phyloP scores from a whole-genome alignment of 2,329 filamentous ascomycete species.

The Aspergillus terreus region DNA sequence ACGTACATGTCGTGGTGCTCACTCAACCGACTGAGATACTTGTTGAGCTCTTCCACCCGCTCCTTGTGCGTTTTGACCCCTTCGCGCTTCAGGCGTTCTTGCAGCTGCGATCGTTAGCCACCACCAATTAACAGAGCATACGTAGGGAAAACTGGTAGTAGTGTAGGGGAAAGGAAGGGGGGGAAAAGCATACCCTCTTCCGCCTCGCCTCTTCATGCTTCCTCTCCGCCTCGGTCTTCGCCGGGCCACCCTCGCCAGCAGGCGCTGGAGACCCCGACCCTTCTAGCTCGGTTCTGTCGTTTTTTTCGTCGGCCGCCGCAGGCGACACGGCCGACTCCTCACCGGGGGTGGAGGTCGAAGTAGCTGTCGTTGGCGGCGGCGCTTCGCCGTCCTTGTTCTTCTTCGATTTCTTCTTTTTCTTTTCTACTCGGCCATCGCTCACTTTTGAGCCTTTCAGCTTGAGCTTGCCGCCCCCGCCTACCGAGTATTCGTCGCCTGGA shows the following conservation, averaged over 20 bases:
- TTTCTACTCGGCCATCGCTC: constrained; percentile 46
- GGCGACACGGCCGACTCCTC: not conserved
- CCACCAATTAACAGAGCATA: not conserved
- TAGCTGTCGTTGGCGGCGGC: not conserved
- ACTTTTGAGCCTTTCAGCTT: constrained; percentile 77
- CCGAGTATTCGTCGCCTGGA: constrained; percentile 63
- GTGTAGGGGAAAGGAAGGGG: constrained; percentile 2
- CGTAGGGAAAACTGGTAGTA: not conserved
- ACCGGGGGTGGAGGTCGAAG: not conserved
- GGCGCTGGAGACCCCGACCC: constrained; percentile 20
- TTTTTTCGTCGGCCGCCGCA: not conserved
- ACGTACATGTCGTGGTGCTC: constrained; percentile 94
- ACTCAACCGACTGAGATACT: constrained; percentile 83
- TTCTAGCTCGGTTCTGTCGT: not conserved
- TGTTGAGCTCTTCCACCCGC: constrained; percentile 91
- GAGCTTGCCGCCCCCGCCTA: constrained; percentile 67
- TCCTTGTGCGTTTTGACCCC: constrained; percentile 96
- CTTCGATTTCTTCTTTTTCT: constrained; percentile 50
- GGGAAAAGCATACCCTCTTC: constrained; percentile 63
- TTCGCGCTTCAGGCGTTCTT: constrained; percentile 76
- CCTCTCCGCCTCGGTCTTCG: constrained; percentile 81
- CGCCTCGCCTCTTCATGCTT: constrained; percentile 75
- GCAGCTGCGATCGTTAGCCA: constrained; percentile 55
- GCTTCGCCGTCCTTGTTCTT: constrained; percentile 16
- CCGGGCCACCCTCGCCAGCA: constrained; percentile 30